Percentiles rank a stretch among this genome's conserved stretches.
These are phyloP conservation scores for Xylariaceae sp. DNA, from an alignment of 2,329 filamentous ascomycete genomes.

Conservation along the genomic window DNA sequence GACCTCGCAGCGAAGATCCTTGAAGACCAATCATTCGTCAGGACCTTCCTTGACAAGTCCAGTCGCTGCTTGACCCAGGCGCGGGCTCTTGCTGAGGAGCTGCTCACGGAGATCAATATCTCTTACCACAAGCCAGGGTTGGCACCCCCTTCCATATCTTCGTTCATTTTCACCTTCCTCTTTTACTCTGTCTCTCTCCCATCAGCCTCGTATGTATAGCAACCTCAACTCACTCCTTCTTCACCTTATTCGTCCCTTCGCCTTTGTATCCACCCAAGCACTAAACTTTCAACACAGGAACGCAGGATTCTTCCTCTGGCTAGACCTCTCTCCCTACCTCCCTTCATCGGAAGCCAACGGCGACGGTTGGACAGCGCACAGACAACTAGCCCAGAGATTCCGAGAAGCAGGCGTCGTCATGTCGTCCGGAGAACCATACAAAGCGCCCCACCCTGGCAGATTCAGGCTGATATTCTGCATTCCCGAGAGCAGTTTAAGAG, in stretches of 20 bases:
- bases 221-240: too few species aligned
- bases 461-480: slow-evolving; percentile 22
- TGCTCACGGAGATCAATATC: slow-evolving; percentile 17
- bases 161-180: too few species aligned
- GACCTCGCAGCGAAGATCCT: slow-evolving; percentile 21
- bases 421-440: slow-evolving; percentile 17
- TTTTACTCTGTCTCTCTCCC: too few species aligned
- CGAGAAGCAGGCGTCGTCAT: slow-evolving; percentile 17
- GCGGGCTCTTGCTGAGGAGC: slow-evolving; percentile 15
- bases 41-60: slow-evolving; percentile 17
- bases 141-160: background rate
- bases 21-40: slow-evolving; percentile 18
- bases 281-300: slow-evolving; percentile 11
- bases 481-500: slow-evolving; percentile 14
- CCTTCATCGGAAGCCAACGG: slow-evolving; percentile 17
- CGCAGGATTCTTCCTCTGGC: slow-evolving; percentile 23
- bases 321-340: slow-evolving; percentile 17
- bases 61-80: slow-evolving; percentile 4
- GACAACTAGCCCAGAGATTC: slow-evolving; percentile 16
- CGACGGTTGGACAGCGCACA: slow-evolving; percentile 23
- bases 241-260: background rate
- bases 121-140: slow-evolving; percentile 21
- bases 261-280: background rate
- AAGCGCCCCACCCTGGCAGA: slow-evolving; percentile 15
- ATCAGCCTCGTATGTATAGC: too few species aligned